These are phyloP conservation scores for Colletotrichum lini DNA, from an alignment of 2,329 filamentous ascomycete species.

Conservation along the genomic window DNA sequence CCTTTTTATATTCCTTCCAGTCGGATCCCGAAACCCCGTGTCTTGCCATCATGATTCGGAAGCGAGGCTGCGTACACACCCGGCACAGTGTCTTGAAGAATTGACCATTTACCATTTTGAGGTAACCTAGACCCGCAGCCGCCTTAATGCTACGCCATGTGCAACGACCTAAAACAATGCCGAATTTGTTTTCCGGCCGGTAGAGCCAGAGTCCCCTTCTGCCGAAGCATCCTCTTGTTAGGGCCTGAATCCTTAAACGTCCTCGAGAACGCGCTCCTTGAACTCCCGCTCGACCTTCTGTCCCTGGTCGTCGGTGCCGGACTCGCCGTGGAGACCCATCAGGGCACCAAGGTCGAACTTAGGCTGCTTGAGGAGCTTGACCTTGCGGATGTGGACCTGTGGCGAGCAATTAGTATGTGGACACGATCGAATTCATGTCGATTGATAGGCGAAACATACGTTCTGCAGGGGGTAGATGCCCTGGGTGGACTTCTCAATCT, in stretches of 20 bases:
- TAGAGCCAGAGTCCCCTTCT: constrained; percentile 42
- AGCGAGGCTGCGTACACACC: constrained; percentile 35
- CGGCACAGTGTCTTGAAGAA: constrained; percentile 38
- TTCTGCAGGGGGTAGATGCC: constrained; percentile 99
- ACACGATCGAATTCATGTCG: neutral
- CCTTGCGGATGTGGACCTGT: constrained; percentile 99
- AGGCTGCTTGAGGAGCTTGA: constrained; percentile 98
- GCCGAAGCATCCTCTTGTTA: constrained; percentile 61
- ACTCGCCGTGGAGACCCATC: constrained; percentile 97
- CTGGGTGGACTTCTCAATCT: constrained; percentile 99
- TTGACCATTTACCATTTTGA: constrained; percentile 47
- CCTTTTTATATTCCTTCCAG: constrained; percentile 26
- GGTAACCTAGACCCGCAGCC: constrained; percentile 58
- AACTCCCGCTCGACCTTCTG: constrained; percentile 99
- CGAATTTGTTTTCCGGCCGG: constrained; percentile 42
- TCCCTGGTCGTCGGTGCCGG: constrained; percentile 93
- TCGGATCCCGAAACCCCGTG: constrained; percentile 36
- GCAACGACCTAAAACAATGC: constrained; percentile 60
- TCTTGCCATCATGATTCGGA: constrained; percentile 39
- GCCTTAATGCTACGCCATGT: constrained; percentile 62
- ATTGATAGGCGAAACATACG: constrained; percentile 67
- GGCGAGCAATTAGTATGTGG: constrained; percentile 52
- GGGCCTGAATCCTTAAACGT: constrained; percentile 78
- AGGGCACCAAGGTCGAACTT: constrained; percentile 99
- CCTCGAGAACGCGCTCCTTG: constrained; percentile 97